These are phyloP conservation scores for Pisolithus orientalis DNA, from an alignment of 768 basidiomycete species.

Conservation along the genomic window DNA sequence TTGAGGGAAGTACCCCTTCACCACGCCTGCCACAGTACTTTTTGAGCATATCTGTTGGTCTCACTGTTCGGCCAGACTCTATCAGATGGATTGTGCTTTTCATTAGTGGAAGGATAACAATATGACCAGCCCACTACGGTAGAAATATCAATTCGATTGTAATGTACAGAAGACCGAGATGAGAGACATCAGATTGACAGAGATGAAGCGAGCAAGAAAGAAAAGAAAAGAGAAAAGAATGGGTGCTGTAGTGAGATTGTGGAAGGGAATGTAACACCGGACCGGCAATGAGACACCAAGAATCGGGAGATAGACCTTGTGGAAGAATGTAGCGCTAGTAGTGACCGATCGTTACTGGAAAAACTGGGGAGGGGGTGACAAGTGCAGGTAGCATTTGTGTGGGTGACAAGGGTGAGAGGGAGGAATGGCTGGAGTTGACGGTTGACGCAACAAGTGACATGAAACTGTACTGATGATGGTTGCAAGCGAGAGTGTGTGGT, in stretches of 20 bases:
- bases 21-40: no score
- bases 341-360: neutral
- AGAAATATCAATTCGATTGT: conserved; percentile 42
- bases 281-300: conserved; percentile 1
- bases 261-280: conserved; percentile 6
- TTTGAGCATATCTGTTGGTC: neutral
- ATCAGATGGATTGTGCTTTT: conserved; percentile 29
- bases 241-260: conserved; percentile 9
- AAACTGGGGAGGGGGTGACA: neutral
- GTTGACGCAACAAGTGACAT: neutral
- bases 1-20: no score
- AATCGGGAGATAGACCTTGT: neutral
- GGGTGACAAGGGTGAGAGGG: conserved; percentile 12
- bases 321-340: neutral
- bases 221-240: conserved; percentile 11
- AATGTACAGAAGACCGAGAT: conserved; percentile 27
- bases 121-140: conserved; percentile 52
- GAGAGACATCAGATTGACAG: conserved; percentile 15
- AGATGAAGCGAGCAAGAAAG: conserved; percentile 20
- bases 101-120: conserved; percentile 59
- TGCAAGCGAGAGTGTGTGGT: neutral
- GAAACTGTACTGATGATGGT: conserved; percentile 1
- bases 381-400: neutral
- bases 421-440: conserved; percentile 7
- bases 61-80: neutral